Conservation (phyloP, 305 asterid species). For the Rubia tinctorum region DNA sequence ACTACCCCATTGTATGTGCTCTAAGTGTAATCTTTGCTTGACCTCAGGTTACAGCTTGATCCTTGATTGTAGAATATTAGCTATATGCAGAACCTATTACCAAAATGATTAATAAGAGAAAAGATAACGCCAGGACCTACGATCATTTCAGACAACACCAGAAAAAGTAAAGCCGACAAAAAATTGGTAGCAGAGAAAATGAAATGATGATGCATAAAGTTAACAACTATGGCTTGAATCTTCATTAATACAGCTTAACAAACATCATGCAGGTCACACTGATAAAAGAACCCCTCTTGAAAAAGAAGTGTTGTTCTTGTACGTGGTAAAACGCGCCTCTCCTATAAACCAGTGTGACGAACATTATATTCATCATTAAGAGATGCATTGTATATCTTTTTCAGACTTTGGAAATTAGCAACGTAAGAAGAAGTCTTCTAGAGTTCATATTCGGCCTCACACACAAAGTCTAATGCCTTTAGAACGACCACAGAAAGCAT, state of each 20-base stretch:
- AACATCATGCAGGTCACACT: not conserved
- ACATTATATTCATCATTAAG: not conserved
- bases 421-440: not conserved
- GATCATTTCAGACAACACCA: too few relatives aligned
- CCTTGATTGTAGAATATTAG: slow-evolving; percentile 27
- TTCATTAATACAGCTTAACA: not conserved
- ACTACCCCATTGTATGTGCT: too few relatives aligned
- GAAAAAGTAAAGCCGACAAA: too few relatives aligned
- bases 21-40: slow-evolving; percentile 19
- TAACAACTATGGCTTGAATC: not conserved
- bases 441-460: too few relatives aligned
- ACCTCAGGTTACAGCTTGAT: slow-evolving; percentile 27
- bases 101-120: not conserved
- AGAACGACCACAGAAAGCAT: too few relatives aligned
- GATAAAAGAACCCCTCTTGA: not conserved
- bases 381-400: not conserved
- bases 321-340: not conserved
- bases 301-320: not conserved
- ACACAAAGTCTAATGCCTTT: too few relatives aligned
- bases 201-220: not conserved
- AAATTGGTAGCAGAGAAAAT: too few relatives aligned
- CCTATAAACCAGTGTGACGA: not conserved
- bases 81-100: slow-evolving; percentile 40
- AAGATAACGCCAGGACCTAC: not conserved
- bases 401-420: not conserved